These are phyloP conservation scores for Dillenia turbinata DNA, from an alignment of 164 flowering plant genomes.

Conservation along the genomic window DNA sequence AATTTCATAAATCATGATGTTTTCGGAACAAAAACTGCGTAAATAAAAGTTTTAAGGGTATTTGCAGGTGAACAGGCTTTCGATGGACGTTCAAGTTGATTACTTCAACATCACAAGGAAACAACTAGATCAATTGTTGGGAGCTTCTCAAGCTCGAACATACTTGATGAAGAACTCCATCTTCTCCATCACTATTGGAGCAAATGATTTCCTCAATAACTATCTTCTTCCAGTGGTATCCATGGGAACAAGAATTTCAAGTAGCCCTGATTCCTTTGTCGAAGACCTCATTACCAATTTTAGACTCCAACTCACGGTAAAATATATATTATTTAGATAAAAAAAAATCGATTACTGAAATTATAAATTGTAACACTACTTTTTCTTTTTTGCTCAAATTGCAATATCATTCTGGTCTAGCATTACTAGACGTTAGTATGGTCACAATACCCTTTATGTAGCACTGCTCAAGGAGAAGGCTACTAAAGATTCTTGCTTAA, in stretches of 20 bases:
- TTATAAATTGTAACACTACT: no score
- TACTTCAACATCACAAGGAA: constrained; percentile 82
- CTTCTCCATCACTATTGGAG: constrained; percentile 85
- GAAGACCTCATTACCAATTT: constrained; percentile 60
- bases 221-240: constrained; percentile 86
- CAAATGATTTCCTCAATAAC: constrained; percentile 91
- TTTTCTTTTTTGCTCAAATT: no score
- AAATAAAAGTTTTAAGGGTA: no score
- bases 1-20: no score
- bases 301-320: constrained; percentile 67
- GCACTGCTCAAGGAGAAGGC: no score
- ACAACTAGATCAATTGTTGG: constrained; percentile 54
- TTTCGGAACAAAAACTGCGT: no score
- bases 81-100: constrained; percentile 86
- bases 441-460: no score
- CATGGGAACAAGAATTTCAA: constrained; percentile 58
- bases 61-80: constrained; percentile 72
- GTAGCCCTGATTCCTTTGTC: constrained; percentile 63
- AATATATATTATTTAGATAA: neutral
- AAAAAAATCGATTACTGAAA: no score
- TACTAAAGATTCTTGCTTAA: no score
- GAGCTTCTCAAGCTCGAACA: constrained; percentile 60
- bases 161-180: constrained; percentile 62
- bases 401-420: no score
- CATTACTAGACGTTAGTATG: no score